Base-by-base conservation (phyloP, 176 grass and related monocot genomes). In the Oryza brachyantha region DNA sequence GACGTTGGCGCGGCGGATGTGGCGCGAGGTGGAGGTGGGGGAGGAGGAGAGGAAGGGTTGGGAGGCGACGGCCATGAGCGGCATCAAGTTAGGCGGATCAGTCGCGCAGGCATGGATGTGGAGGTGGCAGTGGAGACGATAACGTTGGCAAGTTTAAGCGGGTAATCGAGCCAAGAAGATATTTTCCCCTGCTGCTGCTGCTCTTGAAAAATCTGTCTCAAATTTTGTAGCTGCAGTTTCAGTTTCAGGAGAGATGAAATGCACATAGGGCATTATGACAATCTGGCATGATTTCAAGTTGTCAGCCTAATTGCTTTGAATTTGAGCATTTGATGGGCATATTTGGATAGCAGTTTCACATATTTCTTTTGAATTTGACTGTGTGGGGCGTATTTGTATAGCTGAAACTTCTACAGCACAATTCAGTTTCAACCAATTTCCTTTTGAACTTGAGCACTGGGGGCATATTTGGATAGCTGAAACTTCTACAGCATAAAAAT, bases 51-150 rank as follows among this genome's bases (percentile, higher is more conserved):
- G 16, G 36, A 87, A 43, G 57, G 72, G 71, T 38, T 74, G 65
- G 31, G 83, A 77, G 14, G 78, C 50, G 48, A 92, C 77, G 66
- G 86, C 73, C 82, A 89, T 89, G 78, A 89, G 60, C 76, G 84
- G 84, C 86, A 95, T 89, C 43, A 74, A 2, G 14, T 29, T 40
- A 3, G 58, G 36, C 0, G 42, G 14, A 11, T 50, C 74, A 77
- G 61, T 24, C 52, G 86, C 21, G 69, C 81, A 80, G 75, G 46
- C 81, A 80, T 80, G 46, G 76, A 84, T 36, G 52, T 37, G 48
- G 34, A 26, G 38, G 29, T n/a, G 42, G 29, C 4, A 52, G 48
- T 66, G 78, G 24, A 38, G 42, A 64, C 66, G 85, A 87, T 78
- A 83, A 80, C 84, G 69, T 45, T 59, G 46, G 59, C 35, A 8